A percentile compares a stretch with the other conserved stretches of the same genome.
These are phyloP conservation scores for Camellia japonica DNA, from an alignment of 148 eudicot genomes.

Conservation along the genomic window DNA sequence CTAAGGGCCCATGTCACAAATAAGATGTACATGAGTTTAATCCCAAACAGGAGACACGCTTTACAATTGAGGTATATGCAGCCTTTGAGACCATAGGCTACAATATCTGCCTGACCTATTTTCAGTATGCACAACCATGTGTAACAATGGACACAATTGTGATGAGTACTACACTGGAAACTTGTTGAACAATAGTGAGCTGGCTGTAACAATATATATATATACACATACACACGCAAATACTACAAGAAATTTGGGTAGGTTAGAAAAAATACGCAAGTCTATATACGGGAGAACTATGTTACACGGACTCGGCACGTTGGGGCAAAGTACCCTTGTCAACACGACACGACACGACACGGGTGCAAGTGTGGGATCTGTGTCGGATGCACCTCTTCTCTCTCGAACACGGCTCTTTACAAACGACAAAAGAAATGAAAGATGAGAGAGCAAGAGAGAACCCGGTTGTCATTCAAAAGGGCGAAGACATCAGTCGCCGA, in stretches of 20 bases:
- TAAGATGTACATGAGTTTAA: background rate
- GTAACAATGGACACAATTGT: background rate
- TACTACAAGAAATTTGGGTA: conserved; percentile 1
- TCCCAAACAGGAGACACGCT: background rate
- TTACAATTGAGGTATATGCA: background rate
- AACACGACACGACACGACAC: no score
- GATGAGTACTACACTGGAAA: background rate
- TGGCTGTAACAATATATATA: background rate
- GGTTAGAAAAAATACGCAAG: background rate
- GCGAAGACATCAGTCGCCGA: no score
- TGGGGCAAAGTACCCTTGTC: no score
- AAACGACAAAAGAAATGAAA: no score
- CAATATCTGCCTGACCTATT: background rate
- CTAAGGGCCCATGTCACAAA: background rate
- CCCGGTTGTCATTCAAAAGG: no score
- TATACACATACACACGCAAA: background rate
- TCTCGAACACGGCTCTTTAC: no score
- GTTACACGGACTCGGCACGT: no score
- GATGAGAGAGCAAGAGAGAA: no score
- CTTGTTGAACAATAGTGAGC: background rate
- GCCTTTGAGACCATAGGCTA: background rate
- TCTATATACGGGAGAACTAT: background rate
- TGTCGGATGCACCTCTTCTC: no score
- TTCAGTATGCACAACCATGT: conserved; percentile 5
- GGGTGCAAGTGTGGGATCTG: no score